phyloP scores from a whole-genome alignment of 371 early-diverging fungal genomes.

The Mortierella sp. region DNA sequence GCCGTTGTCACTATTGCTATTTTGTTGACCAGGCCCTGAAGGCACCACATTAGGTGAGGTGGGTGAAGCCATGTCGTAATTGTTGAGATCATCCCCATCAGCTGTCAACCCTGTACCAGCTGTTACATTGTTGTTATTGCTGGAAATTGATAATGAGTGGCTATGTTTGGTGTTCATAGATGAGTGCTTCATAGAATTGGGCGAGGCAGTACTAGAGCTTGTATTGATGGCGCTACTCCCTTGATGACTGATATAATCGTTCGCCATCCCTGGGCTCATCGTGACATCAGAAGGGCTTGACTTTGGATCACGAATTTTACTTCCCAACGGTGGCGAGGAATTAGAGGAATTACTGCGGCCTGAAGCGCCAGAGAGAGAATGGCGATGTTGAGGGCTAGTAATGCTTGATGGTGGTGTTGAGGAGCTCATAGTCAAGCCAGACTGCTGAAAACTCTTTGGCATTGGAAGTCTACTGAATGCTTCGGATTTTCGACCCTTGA shows the following conservation, averaged over 20 bases:
- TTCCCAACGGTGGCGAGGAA: constrained; percentile 23
- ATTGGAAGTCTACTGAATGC: constrained; percentile 20
- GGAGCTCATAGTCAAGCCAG: background rate
- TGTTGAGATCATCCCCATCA: constrained; percentile 12
- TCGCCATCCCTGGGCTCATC: constrained; percentile 8
- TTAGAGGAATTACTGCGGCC: constrained; percentile 29
- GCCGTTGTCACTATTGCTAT: background rate
- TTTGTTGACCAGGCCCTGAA: background rate
- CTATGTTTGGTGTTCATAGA: constrained; percentile 38
- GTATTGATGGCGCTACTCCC: too few species aligned
- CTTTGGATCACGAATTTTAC: constrained; percentile 18
- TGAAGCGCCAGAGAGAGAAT: constrained; percentile 16
- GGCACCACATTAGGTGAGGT: constrained; percentile 43
- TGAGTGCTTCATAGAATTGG: constrained; percentile 15
- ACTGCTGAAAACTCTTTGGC: constrained; percentile 21
- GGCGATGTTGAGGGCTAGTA: constrained; percentile 17
- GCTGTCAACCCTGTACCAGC: constrained; percentile 10
- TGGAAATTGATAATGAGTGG: constrained; percentile 2
- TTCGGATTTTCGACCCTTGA: constrained; percentile 33
- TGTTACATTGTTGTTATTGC: constrained; percentile 14
- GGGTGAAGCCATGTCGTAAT: constrained; percentile 30
- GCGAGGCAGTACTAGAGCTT: background rate
- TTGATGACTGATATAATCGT: constrained; percentile 29
- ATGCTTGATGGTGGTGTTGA: constrained; percentile 6
- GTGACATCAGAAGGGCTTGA: constrained; percentile 12